A percentile compares a stretch with the other conserved stretches of the same genome.
Conservation (phyloP, 257 asterid species). For the Paraleonurus japonicus region DNA sequence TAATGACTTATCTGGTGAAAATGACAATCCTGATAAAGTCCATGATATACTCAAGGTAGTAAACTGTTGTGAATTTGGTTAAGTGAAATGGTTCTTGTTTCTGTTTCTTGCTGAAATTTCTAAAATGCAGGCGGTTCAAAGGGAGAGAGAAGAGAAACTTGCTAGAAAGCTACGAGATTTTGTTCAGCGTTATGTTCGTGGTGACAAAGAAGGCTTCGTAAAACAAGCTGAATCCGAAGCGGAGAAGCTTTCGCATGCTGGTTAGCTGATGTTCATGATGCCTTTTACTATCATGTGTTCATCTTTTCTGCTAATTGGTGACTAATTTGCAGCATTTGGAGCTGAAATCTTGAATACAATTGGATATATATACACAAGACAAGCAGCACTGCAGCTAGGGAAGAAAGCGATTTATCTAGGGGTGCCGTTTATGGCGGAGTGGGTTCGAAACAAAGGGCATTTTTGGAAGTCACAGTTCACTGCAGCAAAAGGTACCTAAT, state of each 20-base stretch:
- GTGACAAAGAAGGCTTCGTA: slow-evolving; percentile 74
- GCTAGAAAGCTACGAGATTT: slow-evolving; percentile 65
- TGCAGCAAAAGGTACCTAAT: slow-evolving; percentile 78
- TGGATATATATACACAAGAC: slow-evolving; percentile 84
- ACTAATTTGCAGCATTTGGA: slow-evolving; percentile 58
- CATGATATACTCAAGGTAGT: slow-evolving; percentile 72
- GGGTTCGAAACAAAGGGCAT: slow-evolving; percentile 89
- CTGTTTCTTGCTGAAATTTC: background rate
- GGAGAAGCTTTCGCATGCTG: slow-evolving; percentile 69
- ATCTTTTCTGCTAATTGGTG: background rate
- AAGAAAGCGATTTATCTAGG: slow-evolving; percentile 71
- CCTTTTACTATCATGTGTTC: background rate
- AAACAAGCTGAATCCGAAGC: slow-evolving; percentile 78
- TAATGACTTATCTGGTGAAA: slow-evolving; percentile 51
- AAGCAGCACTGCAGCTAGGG: slow-evolving; percentile 64
- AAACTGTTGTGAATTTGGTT: background rate
- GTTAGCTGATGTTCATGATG: slow-evolving; percentile 24
- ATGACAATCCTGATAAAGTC: slow-evolving; percentile 55
- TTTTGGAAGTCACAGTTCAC: slow-evolving; percentile 83
- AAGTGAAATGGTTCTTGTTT: background rate
- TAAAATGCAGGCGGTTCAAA: slow-evolving; percentile 63
- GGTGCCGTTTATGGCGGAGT: slow-evolving; percentile 48
- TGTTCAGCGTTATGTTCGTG: slow-evolving; percentile 48
- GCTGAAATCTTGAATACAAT: slow-evolving; percentile 68
- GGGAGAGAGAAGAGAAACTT: slow-evolving; percentile 90